These are phyloP conservation scores for Gonapodya prolifera DNA, from an alignment of 192 early-diverging fungal species.

Conservation along the genomic window DNA sequence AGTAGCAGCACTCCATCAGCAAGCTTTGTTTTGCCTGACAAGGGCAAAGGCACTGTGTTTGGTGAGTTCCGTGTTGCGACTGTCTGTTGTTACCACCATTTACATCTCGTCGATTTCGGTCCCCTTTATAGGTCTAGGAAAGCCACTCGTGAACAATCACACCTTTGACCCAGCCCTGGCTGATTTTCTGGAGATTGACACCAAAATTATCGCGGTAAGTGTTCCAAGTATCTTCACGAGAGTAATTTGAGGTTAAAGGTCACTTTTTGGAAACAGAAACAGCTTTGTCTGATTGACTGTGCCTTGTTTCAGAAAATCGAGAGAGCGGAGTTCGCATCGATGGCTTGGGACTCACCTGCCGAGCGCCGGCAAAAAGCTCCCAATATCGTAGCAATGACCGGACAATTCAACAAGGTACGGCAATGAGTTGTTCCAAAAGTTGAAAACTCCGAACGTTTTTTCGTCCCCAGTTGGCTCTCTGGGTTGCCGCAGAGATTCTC, in stretches of 20 bases:
- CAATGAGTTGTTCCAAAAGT: not conserved
- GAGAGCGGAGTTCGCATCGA: not conserved
- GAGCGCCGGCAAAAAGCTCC: not conserved
- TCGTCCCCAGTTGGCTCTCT: not conserved
- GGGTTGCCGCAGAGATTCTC: conserved; percentile 5
- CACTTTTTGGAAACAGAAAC: not conserved
- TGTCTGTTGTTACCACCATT: not conserved
- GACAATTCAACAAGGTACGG: conserved; percentile 8
- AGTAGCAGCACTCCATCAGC: not conserved
- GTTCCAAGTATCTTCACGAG: not conserved
- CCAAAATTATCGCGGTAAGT: not conserved
- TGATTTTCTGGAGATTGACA: not conserved
- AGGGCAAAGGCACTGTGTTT: not conserved
- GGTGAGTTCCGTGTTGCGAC: not conserved
- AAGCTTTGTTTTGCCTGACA: not conserved
- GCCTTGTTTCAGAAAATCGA: not conserved
- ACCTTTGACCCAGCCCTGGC: not conserved
- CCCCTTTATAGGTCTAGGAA: not conserved
- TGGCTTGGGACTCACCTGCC: not conserved
- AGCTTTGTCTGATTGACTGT: not conserved
- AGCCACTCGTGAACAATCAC: not conserved
- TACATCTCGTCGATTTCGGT: not conserved
- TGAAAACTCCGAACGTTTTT: not conserved
- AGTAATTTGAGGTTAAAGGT: not conserved
- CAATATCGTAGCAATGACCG: conserved; percentile 8